phyloP scores from a whole-genome alignment of 1,284 basidiomycete species.

The Malassezia psittaci region DNA sequence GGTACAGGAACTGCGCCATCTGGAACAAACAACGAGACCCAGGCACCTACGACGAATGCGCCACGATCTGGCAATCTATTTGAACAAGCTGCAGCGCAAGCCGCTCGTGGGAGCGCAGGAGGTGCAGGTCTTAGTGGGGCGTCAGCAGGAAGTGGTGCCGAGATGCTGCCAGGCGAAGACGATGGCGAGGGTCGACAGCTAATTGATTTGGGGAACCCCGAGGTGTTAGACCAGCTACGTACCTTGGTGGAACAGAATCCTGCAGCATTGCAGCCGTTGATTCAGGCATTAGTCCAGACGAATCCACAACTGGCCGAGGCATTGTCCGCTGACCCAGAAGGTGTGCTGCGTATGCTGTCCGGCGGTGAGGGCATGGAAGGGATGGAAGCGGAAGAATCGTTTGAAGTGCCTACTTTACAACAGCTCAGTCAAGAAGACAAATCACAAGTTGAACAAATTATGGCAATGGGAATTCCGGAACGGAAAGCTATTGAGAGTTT shows the following conservation, averaged over 20 bases:
- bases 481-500: conserved; percentile 41
- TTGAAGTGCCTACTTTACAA: conserved; percentile 30
- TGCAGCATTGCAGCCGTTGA: conserved; percentile 39
- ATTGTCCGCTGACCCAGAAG: conserved; percentile 40
- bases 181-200: conserved; percentile 37
- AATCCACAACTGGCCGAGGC: conserved; percentile 45
- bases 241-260: conserved; percentile 43
- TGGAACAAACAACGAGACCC: no score
- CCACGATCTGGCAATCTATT: conserved; percentile 47
- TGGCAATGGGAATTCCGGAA: conserved; percentile 44
- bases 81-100: conserved; percentile 47
- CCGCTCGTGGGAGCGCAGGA: conserved; percentile 17
- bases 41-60: conserved; percentile 15
- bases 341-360: conserved; percentile 38
- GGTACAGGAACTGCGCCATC: conserved; percentile 15
- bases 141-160: neutral
- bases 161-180: conserved; percentile 28
- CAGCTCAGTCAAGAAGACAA: conserved; percentile 36
- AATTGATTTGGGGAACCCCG: conserved; percentile 44
- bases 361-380: conserved; percentile 23
- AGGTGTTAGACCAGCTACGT: conserved; percentile 41
- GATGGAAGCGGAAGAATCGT: conserved; percentile 27
- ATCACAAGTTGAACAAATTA: conserved; percentile 37
- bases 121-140: neutral
- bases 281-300: conserved; percentile 44